Evolutionary conservation across 108 stramenopile species (phyloP), one percentile per base, ranked within the genome.

Genomic region (Cyclotella sp.): DNA sequence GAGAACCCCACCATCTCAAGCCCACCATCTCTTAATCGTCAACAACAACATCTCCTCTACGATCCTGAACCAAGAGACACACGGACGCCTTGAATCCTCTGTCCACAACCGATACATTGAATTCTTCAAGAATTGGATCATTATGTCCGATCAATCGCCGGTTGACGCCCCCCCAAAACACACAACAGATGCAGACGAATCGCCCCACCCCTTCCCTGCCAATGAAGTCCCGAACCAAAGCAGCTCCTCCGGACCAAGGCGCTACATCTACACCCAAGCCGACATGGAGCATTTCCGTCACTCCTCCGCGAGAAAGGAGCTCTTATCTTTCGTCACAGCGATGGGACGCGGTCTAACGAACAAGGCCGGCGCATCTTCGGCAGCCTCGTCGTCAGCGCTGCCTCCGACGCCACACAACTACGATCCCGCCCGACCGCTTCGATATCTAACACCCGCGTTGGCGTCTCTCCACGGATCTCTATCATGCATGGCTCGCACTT

Each of bases 381-480:
- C 22, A 29, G 4, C 43, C 1, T 28, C 47, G 11, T 10, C 66
- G 21, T 3, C 64, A 22, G 44, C 57, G 0, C 41, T 30, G n/a
- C 22, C 59, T 0, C 46, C 69, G 51, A 19, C 19, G 12, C 78
- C 57, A 28, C 61, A 57, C 27, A 52, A 54, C 12, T 91, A 82
- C 63, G 73, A 90, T 74, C 87, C 90, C 30, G 14, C 46, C 34
- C 28, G 51, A n/a, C 94, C 90, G 24, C 63, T 95, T 26, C 30
- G 43, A 15, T 73, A 79, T 51, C 67, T 95, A 60, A 78, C 85
- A 46, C 90, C 92, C 21, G 86, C 89, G 12, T 88, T 92, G 84
- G 94, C 94, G 22, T 81, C 89, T 51, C 83, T 93, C 29, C 91
- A 93, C 68, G 94, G 91, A 21, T 79, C 90, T 8, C 79, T 95